phyloP scores from a whole-genome alignment of 2,329 filamentous ascomycete species.

The Colletotrichum australisinense region DNA sequence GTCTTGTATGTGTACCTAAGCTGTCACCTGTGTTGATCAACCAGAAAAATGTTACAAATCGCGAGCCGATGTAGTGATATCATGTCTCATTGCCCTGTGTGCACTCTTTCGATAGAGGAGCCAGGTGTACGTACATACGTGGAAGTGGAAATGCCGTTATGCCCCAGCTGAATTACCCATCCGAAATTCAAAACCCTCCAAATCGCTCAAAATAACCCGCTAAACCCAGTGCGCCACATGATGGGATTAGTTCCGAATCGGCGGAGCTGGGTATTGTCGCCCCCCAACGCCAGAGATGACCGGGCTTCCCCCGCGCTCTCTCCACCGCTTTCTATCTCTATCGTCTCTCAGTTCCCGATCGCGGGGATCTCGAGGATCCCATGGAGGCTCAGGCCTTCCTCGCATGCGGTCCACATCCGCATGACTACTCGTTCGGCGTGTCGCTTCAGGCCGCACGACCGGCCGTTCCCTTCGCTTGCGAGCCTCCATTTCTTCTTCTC shows the following conservation, averaged over 20 bases:
- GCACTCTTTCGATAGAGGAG: background rate
- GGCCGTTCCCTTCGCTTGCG: constrained; percentile 46
- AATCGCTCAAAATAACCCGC: constrained; percentile 17
- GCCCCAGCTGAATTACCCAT: background rate
- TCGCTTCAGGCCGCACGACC: constrained; percentile 52
- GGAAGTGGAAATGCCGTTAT: constrained; percentile 7
- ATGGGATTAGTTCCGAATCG: constrained; percentile 29
- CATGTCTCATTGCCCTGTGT: constrained; percentile 15
- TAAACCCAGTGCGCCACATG: background rate
- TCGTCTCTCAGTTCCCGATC: constrained; percentile 36
- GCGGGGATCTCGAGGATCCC: constrained; percentile 33
- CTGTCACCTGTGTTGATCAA: background rate
- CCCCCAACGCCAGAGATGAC: constrained; percentile 36
- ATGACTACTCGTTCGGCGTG: constrained; percentile 61
- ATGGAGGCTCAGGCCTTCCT: constrained; percentile 22
- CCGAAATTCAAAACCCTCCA: background rate
- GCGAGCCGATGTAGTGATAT: background rate
- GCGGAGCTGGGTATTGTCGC: constrained; percentile 35
- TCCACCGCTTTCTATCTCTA: constrained; percentile 36
- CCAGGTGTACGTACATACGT: constrained; percentile 14
- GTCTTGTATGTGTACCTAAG: background rate
- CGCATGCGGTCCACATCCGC: constrained; percentile 56
- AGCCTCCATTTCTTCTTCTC: constrained; percentile 46
- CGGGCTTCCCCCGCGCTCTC: constrained; percentile 28
- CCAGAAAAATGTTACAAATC: background rate